phyloP scores from a whole-genome alignment of 2,329 filamentous ascomycete species.

The Aspergillus amoenus region DNA sequence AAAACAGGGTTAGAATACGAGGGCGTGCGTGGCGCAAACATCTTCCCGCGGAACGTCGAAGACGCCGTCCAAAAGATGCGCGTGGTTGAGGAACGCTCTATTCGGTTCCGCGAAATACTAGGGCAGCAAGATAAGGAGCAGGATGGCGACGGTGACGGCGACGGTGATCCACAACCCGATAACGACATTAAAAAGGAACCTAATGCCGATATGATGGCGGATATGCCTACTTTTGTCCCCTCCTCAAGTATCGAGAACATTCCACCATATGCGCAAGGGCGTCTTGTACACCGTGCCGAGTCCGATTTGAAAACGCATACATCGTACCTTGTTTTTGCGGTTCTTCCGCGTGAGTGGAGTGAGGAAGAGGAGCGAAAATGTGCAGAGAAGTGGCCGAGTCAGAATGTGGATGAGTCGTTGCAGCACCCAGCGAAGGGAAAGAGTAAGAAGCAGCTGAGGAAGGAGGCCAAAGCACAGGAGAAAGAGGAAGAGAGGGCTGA shows the following conservation, averaged over 20 bases:
- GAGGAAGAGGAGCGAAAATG: slow-evolving; percentile 75
- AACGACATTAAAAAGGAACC: slow-evolving; percentile 14
- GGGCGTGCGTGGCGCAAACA: slow-evolving; percentile 64
- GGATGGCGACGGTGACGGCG: slow-evolving; percentile 20
- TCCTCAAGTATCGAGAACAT: slow-evolving; percentile 13
- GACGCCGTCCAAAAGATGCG: slow-evolving; percentile 75
- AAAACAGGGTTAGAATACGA: slow-evolving; percentile 72
- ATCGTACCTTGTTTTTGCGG: slow-evolving; percentile 91
- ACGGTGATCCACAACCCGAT: neutral
- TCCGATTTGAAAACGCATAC: slow-evolving; percentile 92
- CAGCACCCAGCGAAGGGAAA: slow-evolving; percentile 25
- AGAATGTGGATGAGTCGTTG: slow-evolving; percentile 44
- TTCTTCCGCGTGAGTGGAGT: slow-evolving; percentile 83
- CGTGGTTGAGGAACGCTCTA: slow-evolving; percentile 69
- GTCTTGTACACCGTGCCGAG: slow-evolving; percentile 77
- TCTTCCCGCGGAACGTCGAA: slow-evolving; percentile 66
- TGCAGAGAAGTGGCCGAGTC: slow-evolving; percentile 63
- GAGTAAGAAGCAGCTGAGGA: slow-evolving; percentile 41
- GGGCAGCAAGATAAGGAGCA: slow-evolving; percentile 13
- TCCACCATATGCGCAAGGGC: slow-evolving; percentile 71
- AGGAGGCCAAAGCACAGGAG: slow-evolving; percentile 47
- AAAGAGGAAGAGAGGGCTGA: slow-evolving; percentile 12
- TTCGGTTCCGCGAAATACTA: slow-evolving; percentile 58
- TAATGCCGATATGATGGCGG: slow-evolving; percentile 16
- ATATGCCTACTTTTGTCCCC: slow-evolving; percentile 19